A percentile compares a stretch with the other conserved stretches of the same genome.
These are phyloP conservation scores for Fusarium verticillioides DNA, from an alignment of 2,329 filamentous ascomycete species.

Conservation along the genomic window DNA sequence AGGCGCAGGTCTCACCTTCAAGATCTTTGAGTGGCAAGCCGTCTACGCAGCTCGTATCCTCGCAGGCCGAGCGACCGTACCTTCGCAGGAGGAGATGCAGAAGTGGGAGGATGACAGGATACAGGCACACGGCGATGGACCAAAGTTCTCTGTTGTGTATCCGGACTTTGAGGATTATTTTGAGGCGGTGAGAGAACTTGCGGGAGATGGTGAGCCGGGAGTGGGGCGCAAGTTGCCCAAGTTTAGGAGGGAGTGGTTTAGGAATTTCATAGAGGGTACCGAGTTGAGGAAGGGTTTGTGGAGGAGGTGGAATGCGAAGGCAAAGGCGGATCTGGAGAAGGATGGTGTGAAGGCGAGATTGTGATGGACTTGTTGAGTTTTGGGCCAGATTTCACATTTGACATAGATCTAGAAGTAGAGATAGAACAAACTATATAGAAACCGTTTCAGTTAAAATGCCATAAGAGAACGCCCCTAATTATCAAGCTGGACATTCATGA, in stretches of 20 bases:
- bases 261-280: slow-evolving; percentile 64
- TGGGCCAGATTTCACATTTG: rapidly evolving
- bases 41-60: slow-evolving; percentile 69
- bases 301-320: slow-evolving; percentile 58
- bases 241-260: slow-evolving; percentile 59
- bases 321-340: neutral
- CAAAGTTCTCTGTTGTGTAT: slow-evolving; percentile 65
- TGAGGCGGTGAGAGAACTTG: slow-evolving; percentile 62
- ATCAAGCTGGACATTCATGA: neutral
- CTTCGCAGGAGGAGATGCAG: slow-evolving; percentile 59
- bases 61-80: slow-evolving; percentile 64
- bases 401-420: neutral
- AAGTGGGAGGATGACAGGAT: slow-evolving; percentile 69
- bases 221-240: slow-evolving; percentile 58
- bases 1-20: slow-evolving; percentile 70
- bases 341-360: neutral
- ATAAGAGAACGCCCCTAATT: neutral
- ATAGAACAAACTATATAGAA: neutral
- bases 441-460: rapidly evolving
- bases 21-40: slow-evolving; percentile 76
- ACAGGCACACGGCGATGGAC: slow-evolving; percentile 63
- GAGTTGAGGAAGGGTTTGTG: slow-evolving; percentile 68
- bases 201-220: slow-evolving; percentile 57
- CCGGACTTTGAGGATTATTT: slow-evolving; percentile 75
- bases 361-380: neutral